Base-by-base conservation (phyloP, 345 rosid species). In the Heritiera littoralis region DNA sequence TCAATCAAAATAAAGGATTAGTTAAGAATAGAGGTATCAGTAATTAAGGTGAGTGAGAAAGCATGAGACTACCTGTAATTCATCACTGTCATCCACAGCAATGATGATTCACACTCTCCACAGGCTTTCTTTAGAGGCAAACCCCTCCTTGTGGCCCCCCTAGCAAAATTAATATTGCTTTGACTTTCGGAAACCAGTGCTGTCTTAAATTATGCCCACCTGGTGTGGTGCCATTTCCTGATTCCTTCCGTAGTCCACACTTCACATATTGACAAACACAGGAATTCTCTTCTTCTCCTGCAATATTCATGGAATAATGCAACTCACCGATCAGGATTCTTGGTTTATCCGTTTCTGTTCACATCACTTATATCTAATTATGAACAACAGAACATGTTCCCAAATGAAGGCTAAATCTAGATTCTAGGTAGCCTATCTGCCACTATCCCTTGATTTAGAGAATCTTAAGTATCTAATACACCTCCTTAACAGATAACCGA, bases 111-210 rank as follows among this genome's bases (percentile, higher is more conserved):
- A 18, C 61, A 56, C 61, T 56, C 7, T 56, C 61, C 28, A 0
- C n/a, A 18, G 61, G 10, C 61, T n/a, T 56, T 56, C 61, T 15
- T 56, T 56, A 7, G 61, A n/a, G 61, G 61, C 61, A 56, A 56
- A 56, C 7, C 61, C 28, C 28, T 56, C 2, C 61, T 6, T 5
- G 28, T 56, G 61, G 61, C 28, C 61, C 61, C 61, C 61, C 28
- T n/a, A 8, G 61, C 28, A 56, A 23, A 56, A 56, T n/a, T 56
- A n/a, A 56, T n/a, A 18, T 2, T 18, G 30, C 28, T 56, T 56
- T 18, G 28, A 56, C 61, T 55, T 17, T 55, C 2, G 60, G 41
- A 70, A 28, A 49, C 58, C 74, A 49, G 74, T 70, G 41, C 74
- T 64, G 45, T 64, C 35, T 12, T 8, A 59, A 35, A 64, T 32